These are phyloP conservation scores for Huiozyma naganishii DNA, from an alignment of 805 yeast species.

Conservation along the genomic window DNA sequence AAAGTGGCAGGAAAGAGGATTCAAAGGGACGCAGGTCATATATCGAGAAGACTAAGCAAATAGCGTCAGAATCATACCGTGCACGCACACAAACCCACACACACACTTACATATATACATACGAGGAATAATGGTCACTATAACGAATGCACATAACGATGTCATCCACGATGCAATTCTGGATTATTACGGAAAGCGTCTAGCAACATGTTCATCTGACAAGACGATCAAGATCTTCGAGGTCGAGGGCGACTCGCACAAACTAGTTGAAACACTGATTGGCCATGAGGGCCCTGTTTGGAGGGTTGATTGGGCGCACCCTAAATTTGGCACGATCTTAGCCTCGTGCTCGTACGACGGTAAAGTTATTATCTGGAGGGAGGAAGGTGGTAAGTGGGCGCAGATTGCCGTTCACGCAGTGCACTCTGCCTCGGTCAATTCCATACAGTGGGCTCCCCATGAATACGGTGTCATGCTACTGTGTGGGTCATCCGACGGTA, in stretches of 20 bases:
- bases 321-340: constrained; percentile 88
- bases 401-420: constrained; percentile 76
- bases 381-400: constrained; percentile 81
- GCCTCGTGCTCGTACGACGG: constrained; percentile 97
- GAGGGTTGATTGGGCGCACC: constrained; percentile 99
- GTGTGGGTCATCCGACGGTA: constrained; percentile 90
- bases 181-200: constrained; percentile 90
- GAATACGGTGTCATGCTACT: constrained; percentile 88
- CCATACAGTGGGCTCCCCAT: constrained; percentile 95
- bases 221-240: constrained; percentile 92
- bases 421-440: constrained; percentile 90
- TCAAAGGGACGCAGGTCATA: too few species aligned
- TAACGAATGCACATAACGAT: constrained; percentile 86
- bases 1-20: too few species aligned
- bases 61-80: too few species aligned
- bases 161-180: constrained; percentile 92
- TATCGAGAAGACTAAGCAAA: too few species aligned
- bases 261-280: constrained; percentile 67
- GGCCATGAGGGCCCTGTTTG: constrained; percentile 99
- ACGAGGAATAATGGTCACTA: constrained; percentile 47
- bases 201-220: constrained; percentile 95
- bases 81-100: background rate
- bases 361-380: constrained; percentile 88
- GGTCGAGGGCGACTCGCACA: constrained; percentile 75
- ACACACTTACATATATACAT: background rate